Evolutionary conservation across 106 monocot genomes (phyloP).

Genomic region (Dendrobium nobile): DNA sequence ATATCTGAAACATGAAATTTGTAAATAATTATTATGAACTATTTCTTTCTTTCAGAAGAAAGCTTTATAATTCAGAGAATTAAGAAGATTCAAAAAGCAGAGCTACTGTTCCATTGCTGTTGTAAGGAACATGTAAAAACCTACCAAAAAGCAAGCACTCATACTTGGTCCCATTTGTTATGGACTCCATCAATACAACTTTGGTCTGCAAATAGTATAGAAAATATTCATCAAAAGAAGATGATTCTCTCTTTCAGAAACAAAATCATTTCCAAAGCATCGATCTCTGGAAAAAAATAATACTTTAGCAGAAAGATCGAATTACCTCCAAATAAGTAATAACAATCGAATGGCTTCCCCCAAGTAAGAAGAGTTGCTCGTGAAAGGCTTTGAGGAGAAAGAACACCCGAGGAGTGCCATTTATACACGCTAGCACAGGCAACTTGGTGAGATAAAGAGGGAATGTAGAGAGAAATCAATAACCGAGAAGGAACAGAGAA

Average conservation of each 20-base stretch:
- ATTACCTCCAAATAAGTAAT: neutral
- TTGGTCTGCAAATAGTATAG: conserved; percentile 6
- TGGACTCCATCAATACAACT: conserved; percentile 29
- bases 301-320: neutral
- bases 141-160: conserved; percentile 85
- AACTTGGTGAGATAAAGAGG: too few relatives aligned
- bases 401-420: too few relatives aligned
- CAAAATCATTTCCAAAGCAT: neutral
- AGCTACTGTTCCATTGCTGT: neutral
- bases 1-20: conserved; percentile 43
- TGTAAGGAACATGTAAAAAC: neutral
- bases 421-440: too few relatives aligned
- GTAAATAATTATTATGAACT: neutral
- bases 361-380: neutral
- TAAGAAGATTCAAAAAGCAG: neutral
- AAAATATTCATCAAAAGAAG: neutral
- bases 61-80: neutral
- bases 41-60: neutral
- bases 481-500: too few relatives aligned
- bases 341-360: neutral
- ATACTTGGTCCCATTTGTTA: conserved; percentile 33
- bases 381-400: too few relatives aligned
- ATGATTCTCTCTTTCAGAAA: neutral
- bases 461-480: too few relatives aligned
- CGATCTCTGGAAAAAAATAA: neutral